Percentiles rank a stretch among this genome's conserved stretches.
These are phyloP conservation scores for Fomitopsis serialis DNA, from an alignment of 768 basidiomycete genomes.

Conservation along the genomic window DNA sequence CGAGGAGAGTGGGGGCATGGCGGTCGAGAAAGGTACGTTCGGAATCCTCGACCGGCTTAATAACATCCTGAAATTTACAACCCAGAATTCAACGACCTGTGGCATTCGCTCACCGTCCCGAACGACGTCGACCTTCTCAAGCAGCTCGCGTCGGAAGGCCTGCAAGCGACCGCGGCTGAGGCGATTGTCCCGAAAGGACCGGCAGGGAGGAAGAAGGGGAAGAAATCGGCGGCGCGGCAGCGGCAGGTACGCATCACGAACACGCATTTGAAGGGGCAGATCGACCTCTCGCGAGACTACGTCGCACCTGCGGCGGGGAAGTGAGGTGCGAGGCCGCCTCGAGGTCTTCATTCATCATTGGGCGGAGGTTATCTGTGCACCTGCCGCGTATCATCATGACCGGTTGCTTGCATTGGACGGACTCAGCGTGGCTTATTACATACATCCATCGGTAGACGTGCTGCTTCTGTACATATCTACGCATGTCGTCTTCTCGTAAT, in stretches of 20 bases:
- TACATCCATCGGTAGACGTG: too few relatives aligned
- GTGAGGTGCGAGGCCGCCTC: slow-evolving; percentile 1
- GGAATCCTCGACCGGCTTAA: background rate
- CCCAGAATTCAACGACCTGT: slow-evolving; percentile 86
- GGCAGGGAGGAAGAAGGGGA: slow-evolving; percentile 75
- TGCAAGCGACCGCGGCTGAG: slow-evolving; percentile 74
- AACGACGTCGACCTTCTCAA: slow-evolving; percentile 79
- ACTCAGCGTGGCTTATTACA: too few relatives aligned
- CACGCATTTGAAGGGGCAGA: slow-evolving; percentile 78
- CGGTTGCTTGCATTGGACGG: too few relatives aligned
- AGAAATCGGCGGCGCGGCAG: slow-evolving; percentile 65
- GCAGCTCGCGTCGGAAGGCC: slow-evolving; percentile 75
- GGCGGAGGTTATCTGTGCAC: background rate
- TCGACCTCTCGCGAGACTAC: slow-evolving; percentile 81
- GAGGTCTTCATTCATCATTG: too few relatives aligned
- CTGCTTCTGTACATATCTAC: too few relatives aligned
- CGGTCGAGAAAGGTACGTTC: slow-evolving; percentile 73
- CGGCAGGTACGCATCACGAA: slow-evolving; percentile 84
- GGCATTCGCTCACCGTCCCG: slow-evolving; percentile 82
- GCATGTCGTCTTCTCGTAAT: too few relatives aligned
- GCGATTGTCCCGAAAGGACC: slow-evolving; percentile 45
- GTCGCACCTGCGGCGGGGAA: slow-evolving; percentile 24
- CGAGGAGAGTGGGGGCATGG: slow-evolving; percentile 62
- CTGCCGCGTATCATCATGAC: background rate
- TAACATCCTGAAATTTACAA: background rate